These are phyloP conservation scores for Calocybe indica DNA, from an alignment of 768 basidiomycete species.

Conservation along the genomic window DNA sequence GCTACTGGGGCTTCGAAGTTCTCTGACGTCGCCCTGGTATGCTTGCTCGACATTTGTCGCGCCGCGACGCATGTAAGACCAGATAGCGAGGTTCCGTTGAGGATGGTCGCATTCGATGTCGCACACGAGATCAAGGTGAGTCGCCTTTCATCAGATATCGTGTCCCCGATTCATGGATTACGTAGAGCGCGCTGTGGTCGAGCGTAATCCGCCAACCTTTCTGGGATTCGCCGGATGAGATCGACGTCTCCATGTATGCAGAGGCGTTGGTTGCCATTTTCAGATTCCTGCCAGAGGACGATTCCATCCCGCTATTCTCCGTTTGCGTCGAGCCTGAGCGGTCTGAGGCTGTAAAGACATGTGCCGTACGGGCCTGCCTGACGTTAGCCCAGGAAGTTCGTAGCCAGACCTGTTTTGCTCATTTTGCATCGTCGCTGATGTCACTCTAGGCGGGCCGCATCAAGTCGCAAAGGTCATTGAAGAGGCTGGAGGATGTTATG, in stretches of 20 bases:
- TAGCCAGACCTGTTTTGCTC: slow-evolving; percentile 1
- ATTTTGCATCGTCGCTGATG: slow-evolving; percentile 1
- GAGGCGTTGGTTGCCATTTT: slow-evolving; percentile 71
- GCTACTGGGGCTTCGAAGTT: slow-evolving; percentile 49
- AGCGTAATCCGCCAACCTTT: slow-evolving; percentile 49
- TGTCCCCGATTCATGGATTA: background rate
- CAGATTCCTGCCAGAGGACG: slow-evolving; percentile 61
- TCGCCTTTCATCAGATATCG: background rate
- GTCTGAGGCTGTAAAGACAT: slow-evolving; percentile 76
- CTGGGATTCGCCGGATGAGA: slow-evolving; percentile 66
- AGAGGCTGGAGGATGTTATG: slow-evolving; percentile 38
- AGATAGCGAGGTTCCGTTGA: slow-evolving; percentile 56
- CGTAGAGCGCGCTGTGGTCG: slow-evolving; percentile 16
- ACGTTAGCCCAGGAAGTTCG: slow-evolving; percentile 63
- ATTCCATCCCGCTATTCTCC: slow-evolving; percentile 53
- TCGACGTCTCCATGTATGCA: slow-evolving; percentile 71
- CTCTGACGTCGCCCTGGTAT: slow-evolving; percentile 62
- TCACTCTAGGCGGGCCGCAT: slow-evolving; percentile 41
- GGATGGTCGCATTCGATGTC: slow-evolving; percentile 62
- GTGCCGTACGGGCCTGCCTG: slow-evolving; percentile 67
- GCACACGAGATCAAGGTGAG: slow-evolving; percentile 76
- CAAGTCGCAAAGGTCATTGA: slow-evolving; percentile 50
- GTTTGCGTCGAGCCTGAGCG: slow-evolving; percentile 70
- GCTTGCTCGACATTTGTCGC: slow-evolving; percentile 72
- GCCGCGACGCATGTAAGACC: slow-evolving; percentile 51